Evolutionary conservation across 805 yeast genomes (phyloP).

Genomic region (Jamesozyma piceae): DNA sequence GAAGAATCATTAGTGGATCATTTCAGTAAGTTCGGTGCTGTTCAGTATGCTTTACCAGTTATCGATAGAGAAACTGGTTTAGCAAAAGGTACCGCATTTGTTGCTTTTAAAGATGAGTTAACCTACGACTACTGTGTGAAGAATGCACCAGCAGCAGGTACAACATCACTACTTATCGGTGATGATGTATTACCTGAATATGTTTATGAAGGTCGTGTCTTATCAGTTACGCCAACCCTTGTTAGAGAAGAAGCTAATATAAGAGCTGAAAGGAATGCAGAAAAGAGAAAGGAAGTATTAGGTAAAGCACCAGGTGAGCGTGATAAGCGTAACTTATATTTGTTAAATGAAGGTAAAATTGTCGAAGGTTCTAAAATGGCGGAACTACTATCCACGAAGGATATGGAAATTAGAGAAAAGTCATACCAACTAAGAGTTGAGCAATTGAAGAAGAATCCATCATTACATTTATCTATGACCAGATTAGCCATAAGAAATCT

Average conservation of each 20-base stretch:
- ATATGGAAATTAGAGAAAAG: conserved; percentile 79
- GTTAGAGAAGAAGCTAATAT: conserved; percentile 73
- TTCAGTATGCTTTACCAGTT: conserved; percentile 89
- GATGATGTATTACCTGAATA: conserved; percentile 87
- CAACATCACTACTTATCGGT: conserved; percentile 63
- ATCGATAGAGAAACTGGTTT: conserved; percentile 75
- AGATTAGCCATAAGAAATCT: conserved; percentile 89
- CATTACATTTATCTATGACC: conserved; percentile 86
- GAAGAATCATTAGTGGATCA: conserved; percentile 68
- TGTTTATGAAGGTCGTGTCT: conserved; percentile 85
- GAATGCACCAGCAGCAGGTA: conserved; percentile 67
- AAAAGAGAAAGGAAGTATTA: conserved; percentile 59
- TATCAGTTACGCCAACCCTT: conserved; percentile 77
- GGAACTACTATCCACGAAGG: conserved; percentile 53
- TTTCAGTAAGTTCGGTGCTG: conserved; percentile 73
- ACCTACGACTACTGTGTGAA: conserved; percentile 60
- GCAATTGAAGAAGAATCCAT: conserved; percentile 83
- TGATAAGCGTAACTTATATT: conserved; percentile 76
- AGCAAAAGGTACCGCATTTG: conserved; percentile 92
- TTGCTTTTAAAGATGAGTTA: conserved; percentile 61
- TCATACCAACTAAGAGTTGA: conserved; percentile 79
- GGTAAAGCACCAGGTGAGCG: conserved; percentile 75
- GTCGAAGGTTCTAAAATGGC: conserved; percentile 75
- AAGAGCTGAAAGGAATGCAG: conserved; percentile 64
- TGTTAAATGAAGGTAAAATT: conserved; percentile 91